Evolutionary conservation across 2,329 filamentous ascomycete genomes (phyloP), one percentile per base, ranked within the genome.

Genomic region (Raffaelea ambrosiae): DNA sequence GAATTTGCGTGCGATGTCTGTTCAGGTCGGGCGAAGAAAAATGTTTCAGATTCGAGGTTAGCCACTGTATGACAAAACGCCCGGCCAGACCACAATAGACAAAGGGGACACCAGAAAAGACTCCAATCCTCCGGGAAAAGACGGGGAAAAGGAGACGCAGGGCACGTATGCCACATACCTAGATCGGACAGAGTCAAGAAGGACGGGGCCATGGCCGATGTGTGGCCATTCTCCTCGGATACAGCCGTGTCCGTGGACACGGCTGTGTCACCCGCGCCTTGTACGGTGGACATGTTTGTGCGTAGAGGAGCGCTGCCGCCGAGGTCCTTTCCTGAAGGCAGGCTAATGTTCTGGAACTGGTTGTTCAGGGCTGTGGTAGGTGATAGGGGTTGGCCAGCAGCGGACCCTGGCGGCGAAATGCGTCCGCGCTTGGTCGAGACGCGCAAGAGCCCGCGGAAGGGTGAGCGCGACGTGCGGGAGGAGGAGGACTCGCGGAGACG

Each of bases 1-100:
- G 54, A 77, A 80, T 54, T 72, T 76, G 52, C 56, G 54, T 31
- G 70, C 63, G 54, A 78, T 73, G 26, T 72, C 74, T 76, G 54
- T 13, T n/a, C n/a, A n/a, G n/a, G n/a, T n/a, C n/a, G n/a, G n/a
- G 5, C 2, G 13, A 5, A 43, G 43, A 39, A 31, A 26, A 13
- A 43, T 23, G 18, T 26, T 36, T 43, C n/a, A n/a, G n/a, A n/a
- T n/a, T n/a, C n/a, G n/a, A n/a, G n/a, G n/a, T n/a, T n/a, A n/a
- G n/a, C n/a, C n/a, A n/a, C n/a, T n/a, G n/a, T n/a, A n/a, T n/a
- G n/a, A n/a, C n/a, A n/a, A n/a, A n/a, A n/a, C n/a, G n/a, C n/a
- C n/a, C n/a, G n/a, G n/a, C n/a, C n/a, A n/a, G n/a, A n/a, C n/a
- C n/a, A n/a, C n/a, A n/a, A n/a, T n/a, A n/a, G n/a, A n/a, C n/a